Percentiles rank a stretch among this genome's conserved stretches.
phyloP scores from a whole-genome alignment of 1,284 basidiomycete genomes.

The Puccinia polysora region DNA sequence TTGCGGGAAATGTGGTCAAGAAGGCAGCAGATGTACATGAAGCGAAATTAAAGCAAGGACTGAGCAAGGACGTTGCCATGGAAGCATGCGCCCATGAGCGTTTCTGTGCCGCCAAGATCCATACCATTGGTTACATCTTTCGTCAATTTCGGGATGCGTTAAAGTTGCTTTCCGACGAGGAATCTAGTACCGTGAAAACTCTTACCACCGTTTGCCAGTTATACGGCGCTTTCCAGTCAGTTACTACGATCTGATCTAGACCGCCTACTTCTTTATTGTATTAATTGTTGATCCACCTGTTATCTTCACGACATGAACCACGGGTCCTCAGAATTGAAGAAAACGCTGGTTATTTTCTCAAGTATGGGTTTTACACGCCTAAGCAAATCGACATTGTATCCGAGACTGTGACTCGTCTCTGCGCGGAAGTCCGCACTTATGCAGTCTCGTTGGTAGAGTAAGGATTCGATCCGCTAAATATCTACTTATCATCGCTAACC shows the following conservation, averaged over 20 bases:
- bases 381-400: conserved; percentile 56
- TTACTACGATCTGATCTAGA: no score
- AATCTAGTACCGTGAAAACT: conserved; percentile 20
- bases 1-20: conserved; percentile 52
- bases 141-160: conserved; percentile 52
- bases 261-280: not conserved
- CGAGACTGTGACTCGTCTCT: conserved; percentile 56
- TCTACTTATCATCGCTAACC: not conserved
- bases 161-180: conserved; percentile 46
- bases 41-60: conserved; percentile 48
- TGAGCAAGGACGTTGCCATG: conserved; percentile 51
- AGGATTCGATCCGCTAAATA: not conserved
- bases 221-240: conserved; percentile 38
- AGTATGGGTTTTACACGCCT: conserved; percentile 53
- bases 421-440: conserved; percentile 56
- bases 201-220: conserved; percentile 31
- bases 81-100: conserved; percentile 53
- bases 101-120: conserved; percentile 53
- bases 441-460: conserved; percentile 49
- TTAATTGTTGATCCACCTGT: no score
- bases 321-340: conserved; percentile 26
- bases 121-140: conserved; percentile 53
- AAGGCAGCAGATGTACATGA: conserved; percentile 52
- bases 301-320: not conserved
- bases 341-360: conserved; percentile 36